phyloP scores from a whole-genome alignment of 2,329 filamentous ascomycete genomes.

The Chrysoporthe cubensis region DNA sequence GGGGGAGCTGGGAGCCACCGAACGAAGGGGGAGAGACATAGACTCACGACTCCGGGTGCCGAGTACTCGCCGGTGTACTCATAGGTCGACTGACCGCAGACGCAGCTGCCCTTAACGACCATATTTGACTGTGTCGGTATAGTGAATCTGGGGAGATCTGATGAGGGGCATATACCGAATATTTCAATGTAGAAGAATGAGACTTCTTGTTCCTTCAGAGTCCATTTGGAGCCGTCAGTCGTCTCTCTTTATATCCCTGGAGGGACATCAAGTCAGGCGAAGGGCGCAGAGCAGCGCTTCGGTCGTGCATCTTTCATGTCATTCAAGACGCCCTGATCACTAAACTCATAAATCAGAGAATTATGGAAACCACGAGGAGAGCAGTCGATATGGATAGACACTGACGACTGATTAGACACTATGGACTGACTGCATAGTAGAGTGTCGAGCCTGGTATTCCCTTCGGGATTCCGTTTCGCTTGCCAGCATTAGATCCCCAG shows the following conservation, averaged over 20 bases:
- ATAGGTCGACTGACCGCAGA: slow-evolving; percentile 19
- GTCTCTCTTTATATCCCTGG: not conserved
- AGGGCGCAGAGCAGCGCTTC: not conserved
- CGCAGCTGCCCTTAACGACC: slow-evolving; percentile 23
- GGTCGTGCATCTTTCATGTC: not conserved
- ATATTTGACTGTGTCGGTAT: not conserved
- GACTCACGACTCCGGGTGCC: not conserved
- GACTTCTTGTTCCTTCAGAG: too few species aligned
- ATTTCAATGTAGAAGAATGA: too few species aligned
- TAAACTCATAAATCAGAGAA: not conserved
- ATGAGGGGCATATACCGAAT: not conserved
- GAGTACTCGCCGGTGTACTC: slow-evolving; percentile 21
- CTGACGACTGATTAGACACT: not conserved
- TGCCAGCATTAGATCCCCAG: too few species aligned
- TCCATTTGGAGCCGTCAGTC: too few species aligned
- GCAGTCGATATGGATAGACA: not conserved
- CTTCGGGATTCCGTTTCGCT: not conserved
- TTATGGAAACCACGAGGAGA: not conserved
- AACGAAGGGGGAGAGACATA: not conserved
- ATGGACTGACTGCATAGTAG: not conserved
- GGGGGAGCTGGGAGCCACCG: too few species aligned
- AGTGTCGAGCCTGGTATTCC: not conserved
- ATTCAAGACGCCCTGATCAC: not conserved
- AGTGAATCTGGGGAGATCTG: too few species aligned
- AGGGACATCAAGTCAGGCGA: not conserved